Evolutionary conservation across 176 grass and related monocot species (phyloP).

Genomic region (Ananas comosus): DNA sequence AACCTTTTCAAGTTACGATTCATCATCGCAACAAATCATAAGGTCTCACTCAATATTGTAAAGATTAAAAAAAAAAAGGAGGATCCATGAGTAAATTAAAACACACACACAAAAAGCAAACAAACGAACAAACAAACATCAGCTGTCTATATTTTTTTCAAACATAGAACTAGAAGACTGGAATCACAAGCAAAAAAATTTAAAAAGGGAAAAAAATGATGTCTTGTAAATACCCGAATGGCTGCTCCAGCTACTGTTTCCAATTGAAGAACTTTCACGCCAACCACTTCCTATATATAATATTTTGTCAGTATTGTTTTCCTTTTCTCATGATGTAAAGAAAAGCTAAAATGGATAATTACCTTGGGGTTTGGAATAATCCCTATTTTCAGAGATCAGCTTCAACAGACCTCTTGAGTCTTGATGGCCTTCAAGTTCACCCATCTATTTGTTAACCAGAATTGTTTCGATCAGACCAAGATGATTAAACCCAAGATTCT

Average conservation of each 20-base stretch:
- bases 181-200: not conserved
- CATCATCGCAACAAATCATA: too few species aligned
- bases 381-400: constrained; percentile 92
- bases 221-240: constrained; percentile 50
- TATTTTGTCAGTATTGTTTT: not conserved
- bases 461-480: not conserved
- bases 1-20: too few species aligned
- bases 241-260: constrained; percentile 92
- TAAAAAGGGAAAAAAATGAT: not conserved
- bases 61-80: too few species aligned
- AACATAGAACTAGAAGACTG: too few species aligned
- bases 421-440: constrained; percentile 94
- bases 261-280: constrained; percentile 80
- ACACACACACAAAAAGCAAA: too few species aligned
- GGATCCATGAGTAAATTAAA: too few species aligned
- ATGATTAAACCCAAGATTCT: not conserved
- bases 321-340: not conserved
- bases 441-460: constrained; percentile 44
- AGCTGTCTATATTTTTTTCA: too few species aligned
- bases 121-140: too few species aligned
- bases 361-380: constrained; percentile 98
- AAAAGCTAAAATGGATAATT: not conserved
- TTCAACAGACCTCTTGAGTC: constrained; percentile 65
- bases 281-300: constrained; percentile 70
- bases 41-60: too few species aligned